A percentile compares a stretch with the other conserved stretches of the same genome.
Evolutionary conservation across 306 rosid species (phyloP).

Genomic region (Ormosia emarginata): DNA sequence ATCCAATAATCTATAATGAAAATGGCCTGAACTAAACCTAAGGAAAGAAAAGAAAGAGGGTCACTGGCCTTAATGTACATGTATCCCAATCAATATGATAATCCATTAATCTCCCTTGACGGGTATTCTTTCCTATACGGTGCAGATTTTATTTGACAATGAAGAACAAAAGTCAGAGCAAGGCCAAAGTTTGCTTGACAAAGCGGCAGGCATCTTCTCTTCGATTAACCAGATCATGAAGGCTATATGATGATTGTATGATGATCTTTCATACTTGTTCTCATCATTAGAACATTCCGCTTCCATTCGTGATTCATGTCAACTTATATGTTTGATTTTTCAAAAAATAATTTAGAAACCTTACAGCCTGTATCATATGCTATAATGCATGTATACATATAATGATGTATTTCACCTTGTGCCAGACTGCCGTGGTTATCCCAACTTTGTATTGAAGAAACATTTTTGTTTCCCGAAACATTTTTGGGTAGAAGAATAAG

Average conservation of each 20-base stretch:
- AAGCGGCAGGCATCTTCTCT: constrained; percentile 79
- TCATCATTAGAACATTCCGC: not conserved
- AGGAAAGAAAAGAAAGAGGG: not conserved
- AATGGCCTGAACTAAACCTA: not conserved
- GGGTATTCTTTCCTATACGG: not conserved
- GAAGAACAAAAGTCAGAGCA: constrained; percentile 54
- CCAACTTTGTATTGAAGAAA: not conserved
- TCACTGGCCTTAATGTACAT: constrained; percentile 1
- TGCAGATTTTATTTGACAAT: constrained; percentile 68
- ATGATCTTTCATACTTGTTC: not conserved
- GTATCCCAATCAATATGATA: not conserved
- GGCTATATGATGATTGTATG: constrained; percentile 43
- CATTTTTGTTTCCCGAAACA: not conserved
- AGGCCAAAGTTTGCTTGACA: constrained; percentile 60
- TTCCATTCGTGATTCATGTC: not conserved
- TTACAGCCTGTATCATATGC: constrained; percentile 4
- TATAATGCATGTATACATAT: not conserved
- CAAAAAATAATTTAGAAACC: not conserved
- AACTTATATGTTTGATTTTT: not conserved
- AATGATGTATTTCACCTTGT: not conserved
- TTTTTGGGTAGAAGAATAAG: not conserved
- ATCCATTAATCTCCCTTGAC: not conserved
- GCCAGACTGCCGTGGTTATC: not conserved
- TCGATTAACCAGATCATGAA: constrained; percentile 85
- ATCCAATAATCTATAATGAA: not conserved